Conservation (phyloP, 306 rosid genomes). For the Trichosanthes truncata region DNA sequence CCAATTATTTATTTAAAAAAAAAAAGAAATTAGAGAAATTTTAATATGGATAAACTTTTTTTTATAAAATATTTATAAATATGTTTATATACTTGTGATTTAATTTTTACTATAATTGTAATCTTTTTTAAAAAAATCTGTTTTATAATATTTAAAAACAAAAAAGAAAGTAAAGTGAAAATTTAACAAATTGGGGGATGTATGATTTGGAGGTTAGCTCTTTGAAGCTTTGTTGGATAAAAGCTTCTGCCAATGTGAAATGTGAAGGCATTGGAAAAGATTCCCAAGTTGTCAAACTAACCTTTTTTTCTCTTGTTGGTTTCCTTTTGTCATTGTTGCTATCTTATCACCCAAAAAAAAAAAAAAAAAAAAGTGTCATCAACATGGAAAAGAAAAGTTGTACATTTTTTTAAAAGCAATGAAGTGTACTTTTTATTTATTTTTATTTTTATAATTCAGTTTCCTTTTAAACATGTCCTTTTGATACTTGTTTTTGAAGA, state of each 20-base stretch:
- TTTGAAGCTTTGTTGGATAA: neutral
- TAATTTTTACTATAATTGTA: no score
- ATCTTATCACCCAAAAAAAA: neutral
- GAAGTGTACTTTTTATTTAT: neutral
- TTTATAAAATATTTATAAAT: no score
- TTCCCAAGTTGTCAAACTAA: neutral
- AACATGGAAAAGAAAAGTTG: neutral
- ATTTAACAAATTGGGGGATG: neutral
- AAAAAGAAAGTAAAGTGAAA: neutral
- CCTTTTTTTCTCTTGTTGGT: neutral
- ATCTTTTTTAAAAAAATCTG: no score
- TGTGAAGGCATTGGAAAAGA: neutral
- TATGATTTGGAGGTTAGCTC: neutral
- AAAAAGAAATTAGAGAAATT: no score
- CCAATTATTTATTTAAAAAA: no score
- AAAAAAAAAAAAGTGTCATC: neutral
- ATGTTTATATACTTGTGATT: no score
- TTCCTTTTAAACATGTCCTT: neutral
- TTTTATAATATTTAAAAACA: neutral
- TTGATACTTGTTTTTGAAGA: neutral
- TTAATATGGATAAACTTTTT: no score
- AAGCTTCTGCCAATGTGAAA: neutral
- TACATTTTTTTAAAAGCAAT: neutral
- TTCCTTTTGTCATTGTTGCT: conserved; percentile 1
- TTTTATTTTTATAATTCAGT: neutral